A percentile compares a stretch with the other conserved stretches of the same genome.
Evolutionary conservation across 164 flowering plant species (phyloP).

Genomic region (Magnolia sinica): DNA sequence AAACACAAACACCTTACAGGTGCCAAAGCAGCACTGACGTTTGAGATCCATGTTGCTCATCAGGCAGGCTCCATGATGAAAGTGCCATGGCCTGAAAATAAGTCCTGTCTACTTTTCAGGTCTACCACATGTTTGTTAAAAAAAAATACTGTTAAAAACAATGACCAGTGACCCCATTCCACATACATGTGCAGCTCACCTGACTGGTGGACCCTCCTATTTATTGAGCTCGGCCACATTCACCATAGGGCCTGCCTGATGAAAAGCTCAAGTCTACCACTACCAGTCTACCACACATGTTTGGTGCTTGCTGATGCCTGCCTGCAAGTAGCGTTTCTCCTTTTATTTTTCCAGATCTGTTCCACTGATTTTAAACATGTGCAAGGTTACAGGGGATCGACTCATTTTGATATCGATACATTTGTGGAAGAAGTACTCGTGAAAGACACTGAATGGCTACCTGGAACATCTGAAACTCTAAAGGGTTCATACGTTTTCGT

Average conservation of each 20-base stretch:
- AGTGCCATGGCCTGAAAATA: background rate
- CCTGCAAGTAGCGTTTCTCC: background rate
- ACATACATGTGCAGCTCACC: too few species aligned
- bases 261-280: too few species aligned
- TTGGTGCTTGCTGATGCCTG: background rate
- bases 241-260: slow-evolving; percentile 30
- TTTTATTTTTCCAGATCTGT: background rate
- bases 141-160: background rate
- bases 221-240: too few species aligned
- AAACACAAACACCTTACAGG: background rate
- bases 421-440: slow-evolving; percentile 96
- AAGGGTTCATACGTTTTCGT: slow-evolving; percentile 76
- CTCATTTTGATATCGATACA: slow-evolving; percentile 92
- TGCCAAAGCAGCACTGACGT: background rate
- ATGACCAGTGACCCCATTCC: too few species aligned
- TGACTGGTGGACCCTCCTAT: too few species aligned
- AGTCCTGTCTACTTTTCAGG: too few species aligned
- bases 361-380: slow-evolving; percentile 9
- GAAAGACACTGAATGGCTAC: slow-evolving; percentile 80
- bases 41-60: background rate
- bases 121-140: too few species aligned
- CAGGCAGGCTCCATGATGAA: background rate
- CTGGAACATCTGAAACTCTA: slow-evolving; percentile 72
- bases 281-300: too few species aligned
- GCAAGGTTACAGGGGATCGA: slow-evolving; percentile 70